Conservation (phyloP, 345 rosid genomes). For the Nasturtium officinale region DNA sequence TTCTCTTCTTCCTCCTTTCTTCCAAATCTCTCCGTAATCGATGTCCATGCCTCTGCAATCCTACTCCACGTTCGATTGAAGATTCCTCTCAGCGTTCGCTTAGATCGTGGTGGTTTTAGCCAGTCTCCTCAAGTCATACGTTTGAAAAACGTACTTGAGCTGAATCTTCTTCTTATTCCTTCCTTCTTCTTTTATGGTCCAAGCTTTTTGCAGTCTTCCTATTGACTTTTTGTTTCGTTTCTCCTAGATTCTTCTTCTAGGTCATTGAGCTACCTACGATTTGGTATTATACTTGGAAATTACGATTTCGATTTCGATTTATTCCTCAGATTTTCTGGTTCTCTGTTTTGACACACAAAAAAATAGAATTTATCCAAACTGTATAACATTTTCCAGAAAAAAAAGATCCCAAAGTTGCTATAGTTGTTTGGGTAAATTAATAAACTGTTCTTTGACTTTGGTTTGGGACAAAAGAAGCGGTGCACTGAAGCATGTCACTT, state of each 20-base stretch:
- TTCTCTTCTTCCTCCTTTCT: conserved; percentile 9
- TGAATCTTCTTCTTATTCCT: background rate
- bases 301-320: background rate
- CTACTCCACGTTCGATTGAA: background rate
- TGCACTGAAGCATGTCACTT: conserved; percentile 69
- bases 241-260: background rate
- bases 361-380: background rate
- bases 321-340: conserved; percentile 22
- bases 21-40: conserved; percentile 6
- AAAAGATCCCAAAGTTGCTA: background rate
- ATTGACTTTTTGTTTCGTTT: conserved; percentile 11
- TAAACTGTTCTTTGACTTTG: background rate
- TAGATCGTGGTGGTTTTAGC: conserved; percentile 5
- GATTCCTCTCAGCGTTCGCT: conserved; percentile 13
- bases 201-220: background rate
- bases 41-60: background rate
- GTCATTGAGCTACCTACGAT: conserved; percentile 8
- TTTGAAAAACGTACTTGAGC: conserved; percentile 31
- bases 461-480: conserved; percentile 29
- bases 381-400: conserved; percentile 4
- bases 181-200: background rate
- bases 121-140: background rate
- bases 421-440: conserved; percentile 14
- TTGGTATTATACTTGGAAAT: conserved; percentile 3
- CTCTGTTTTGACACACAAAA: conserved; percentile 3